These are phyloP conservation scores for Leccinum truebloodii DNA, from an alignment of 768 basidiomycete genomes.

Conservation along the genomic window DNA sequence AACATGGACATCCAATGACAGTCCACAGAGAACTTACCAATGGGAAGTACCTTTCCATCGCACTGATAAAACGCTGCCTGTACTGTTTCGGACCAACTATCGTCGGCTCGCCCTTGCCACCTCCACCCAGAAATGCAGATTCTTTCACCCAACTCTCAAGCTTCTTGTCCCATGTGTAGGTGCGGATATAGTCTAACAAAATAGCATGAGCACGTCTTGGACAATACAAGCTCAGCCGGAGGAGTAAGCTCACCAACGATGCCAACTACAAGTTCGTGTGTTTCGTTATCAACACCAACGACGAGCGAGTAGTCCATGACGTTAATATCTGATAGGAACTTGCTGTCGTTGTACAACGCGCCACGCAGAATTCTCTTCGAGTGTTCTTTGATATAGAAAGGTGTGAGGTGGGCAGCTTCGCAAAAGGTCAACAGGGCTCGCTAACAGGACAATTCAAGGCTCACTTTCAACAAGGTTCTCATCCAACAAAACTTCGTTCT, in stretches of 20 bases:
- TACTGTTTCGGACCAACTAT: slow-evolving; percentile 97
- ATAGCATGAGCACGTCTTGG: slow-evolving; percentile 7
- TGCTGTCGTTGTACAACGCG: slow-evolving; percentile 92
- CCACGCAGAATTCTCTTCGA: slow-evolving; percentile 90
- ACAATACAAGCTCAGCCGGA: neutral
- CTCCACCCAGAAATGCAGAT: slow-evolving; percentile 82
- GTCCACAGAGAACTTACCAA: slow-evolving; percentile 49
- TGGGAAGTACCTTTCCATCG: slow-evolving; percentile 90
- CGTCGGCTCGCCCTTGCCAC: slow-evolving; percentile 87
- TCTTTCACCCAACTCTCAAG: slow-evolving; percentile 99
- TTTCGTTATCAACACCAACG: slow-evolving; percentile 88
- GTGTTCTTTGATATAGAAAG: slow-evolving; percentile 95
- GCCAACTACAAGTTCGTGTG: slow-evolving; percentile 91
- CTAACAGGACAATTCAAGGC: slow-evolving; percentile 20
- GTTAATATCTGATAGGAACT: slow-evolving; percentile 90
- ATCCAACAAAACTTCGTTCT: slow-evolving; percentile 93
- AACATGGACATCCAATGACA: neutral
- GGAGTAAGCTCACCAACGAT: slow-evolving; percentile 77
- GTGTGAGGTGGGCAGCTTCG: slow-evolving; percentile 78
- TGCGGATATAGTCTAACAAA: slow-evolving; percentile 82
- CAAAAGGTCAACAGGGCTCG: slow-evolving; percentile 7
- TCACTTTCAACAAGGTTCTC: slow-evolving; percentile 93
- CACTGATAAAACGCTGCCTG: slow-evolving; percentile 79
- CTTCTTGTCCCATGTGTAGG: slow-evolving; percentile 98
- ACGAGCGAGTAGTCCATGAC: slow-evolving; percentile 98